These are phyloP conservation scores for Mesembryanthemum crystallinum DNA, from an alignment of 148 eudicot genomes.

Conservation along the genomic window DNA sequence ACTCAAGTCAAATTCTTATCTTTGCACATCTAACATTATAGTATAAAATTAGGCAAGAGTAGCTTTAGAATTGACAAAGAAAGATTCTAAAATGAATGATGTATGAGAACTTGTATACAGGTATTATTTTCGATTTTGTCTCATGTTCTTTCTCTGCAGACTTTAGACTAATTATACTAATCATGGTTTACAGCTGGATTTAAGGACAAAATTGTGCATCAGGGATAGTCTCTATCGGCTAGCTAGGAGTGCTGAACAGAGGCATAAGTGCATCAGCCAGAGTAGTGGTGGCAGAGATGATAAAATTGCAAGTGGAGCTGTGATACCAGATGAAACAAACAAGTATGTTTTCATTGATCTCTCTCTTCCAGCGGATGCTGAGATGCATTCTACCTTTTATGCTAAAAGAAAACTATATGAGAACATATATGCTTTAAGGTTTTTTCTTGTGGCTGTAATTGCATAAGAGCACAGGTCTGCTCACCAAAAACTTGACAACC, in stretches of 20 bases:
- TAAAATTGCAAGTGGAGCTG: conserved; percentile 39
- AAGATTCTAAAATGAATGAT: not conserved
- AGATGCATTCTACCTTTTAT: not conserved
- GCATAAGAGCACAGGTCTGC: not conserved
- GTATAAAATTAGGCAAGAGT: not conserved
- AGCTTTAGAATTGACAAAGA: not conserved
- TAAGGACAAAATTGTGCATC: conserved; percentile 72
- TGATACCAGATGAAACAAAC: conserved; percentile 49
- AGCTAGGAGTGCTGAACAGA: conserved; percentile 80
- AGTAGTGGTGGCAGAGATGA: conserved; percentile 36
- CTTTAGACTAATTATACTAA: conserved; percentile 20
- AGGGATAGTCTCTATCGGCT: conserved; percentile 91
- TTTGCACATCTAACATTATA: not conserved
- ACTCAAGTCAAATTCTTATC: not conserved
- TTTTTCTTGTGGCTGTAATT: not conserved
- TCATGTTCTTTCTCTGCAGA: not conserved
- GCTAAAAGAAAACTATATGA: not conserved
- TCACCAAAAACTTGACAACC: not conserved
- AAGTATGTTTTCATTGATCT: conserved; percentile 38
- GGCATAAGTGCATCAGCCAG: conserved; percentile 53
- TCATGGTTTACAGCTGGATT: conserved; percentile 62
- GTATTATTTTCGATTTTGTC: not conserved
- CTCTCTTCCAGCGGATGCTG: not conserved
- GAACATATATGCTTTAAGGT: not conserved
- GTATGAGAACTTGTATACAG: not conserved